Evolutionary conservation across 805 yeast genomes (phyloP), one percentile per base, ranked within the genome.

Genomic region (Metschnikowia reukaufii): DNA sequence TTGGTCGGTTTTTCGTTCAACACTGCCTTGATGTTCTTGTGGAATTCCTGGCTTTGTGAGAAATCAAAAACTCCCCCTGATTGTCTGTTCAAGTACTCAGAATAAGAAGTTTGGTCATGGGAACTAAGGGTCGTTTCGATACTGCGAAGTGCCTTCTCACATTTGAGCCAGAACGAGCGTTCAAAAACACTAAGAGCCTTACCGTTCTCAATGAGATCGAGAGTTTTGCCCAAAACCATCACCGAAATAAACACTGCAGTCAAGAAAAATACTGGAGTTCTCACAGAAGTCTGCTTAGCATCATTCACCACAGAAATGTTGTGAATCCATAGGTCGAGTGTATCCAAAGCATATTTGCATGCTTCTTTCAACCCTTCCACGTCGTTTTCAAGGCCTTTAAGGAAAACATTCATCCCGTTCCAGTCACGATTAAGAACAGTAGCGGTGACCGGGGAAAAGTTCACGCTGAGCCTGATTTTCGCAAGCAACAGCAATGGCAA

Each of bases 211-310:
- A 84, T 68, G 4, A 74, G 67, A 46, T 75, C 72, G 52, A 86
- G 64, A 56, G 78, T 84, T 56, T 83, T 88, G 2, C 88, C 79
- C 43, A 85, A 74, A 30, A 86, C 67, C 44, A 85, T 65, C 10
- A 82, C 68, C 1, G 89, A 70, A 0, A 84, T 78, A 58, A 84
- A 84, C 21, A 84, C 75, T 60, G 89, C 83, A 0, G 89, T 82
- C 25, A 85, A 76, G 57, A 86, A 83, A 62, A 84, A 85, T 21
- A 85, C 85, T 1, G 94, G 94, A 0, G 92, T 84, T 52, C 89
- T 70, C 27, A 84, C 74, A 1, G 88, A 80, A 0, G 86, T 81
- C 59, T 80, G 78, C 52, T 80, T 83, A 0, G 86, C 82, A 60
- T 84, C 85, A 43, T 78, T 77, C 23, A 77, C 77, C 41, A 82